Base-by-base conservation (phyloP, 345 rosid species). In the Eutrema yunnanense region DNA sequence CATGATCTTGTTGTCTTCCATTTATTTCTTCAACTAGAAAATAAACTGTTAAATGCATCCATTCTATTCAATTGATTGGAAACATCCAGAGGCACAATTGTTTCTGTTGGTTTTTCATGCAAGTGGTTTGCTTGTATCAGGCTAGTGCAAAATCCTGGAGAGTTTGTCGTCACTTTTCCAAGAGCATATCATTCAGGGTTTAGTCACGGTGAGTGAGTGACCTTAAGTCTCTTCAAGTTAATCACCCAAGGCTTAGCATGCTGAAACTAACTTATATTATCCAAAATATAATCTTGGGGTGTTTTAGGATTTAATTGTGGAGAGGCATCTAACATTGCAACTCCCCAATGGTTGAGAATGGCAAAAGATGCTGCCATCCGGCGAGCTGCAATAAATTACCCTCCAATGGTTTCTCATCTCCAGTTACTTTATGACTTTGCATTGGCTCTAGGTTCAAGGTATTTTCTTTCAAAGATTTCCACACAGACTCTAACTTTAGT, bases 161-260 rank as follows among this genome's bases (percentile, higher is more conserved):
- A 95, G 62, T 95, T 92, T 79, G 97, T 95, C 37, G 90, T 95
- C 73, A 95, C 99, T 16, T 95, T 95, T 75, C 99, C 99, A 56
- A 84, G 97, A 81, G 99, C 98, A 40, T 95, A 95, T 81, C 99
- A 95, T 85, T 87, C 95, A 29, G 99, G 99, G 69, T 95, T 95
- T 80, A 95, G 99, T 83, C 98, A 92, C 52, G 99, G 99, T 92
- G 73, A 84, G 81, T 16, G 13, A 56, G 12, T 14, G 3, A 37
- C 26, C 61, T 57, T 37, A 5, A 57, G 13, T 36, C 8, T 36
- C 44, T 14, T 36, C 44, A 14, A 36, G 44, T 36, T 37, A 8
- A 57, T 57, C 62, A 34, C n/a, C 6, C 10, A 3, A 8, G 32
- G 34, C n/a, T 29, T 52, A 26, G 0, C 63, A 58, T 58, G 47